Evolutionary conservation across 225 moss, liverwort and hornwort species (phyloP), one percentile per base, ranked within the genome.

Genomic region (Polytrichum commune): DNA sequence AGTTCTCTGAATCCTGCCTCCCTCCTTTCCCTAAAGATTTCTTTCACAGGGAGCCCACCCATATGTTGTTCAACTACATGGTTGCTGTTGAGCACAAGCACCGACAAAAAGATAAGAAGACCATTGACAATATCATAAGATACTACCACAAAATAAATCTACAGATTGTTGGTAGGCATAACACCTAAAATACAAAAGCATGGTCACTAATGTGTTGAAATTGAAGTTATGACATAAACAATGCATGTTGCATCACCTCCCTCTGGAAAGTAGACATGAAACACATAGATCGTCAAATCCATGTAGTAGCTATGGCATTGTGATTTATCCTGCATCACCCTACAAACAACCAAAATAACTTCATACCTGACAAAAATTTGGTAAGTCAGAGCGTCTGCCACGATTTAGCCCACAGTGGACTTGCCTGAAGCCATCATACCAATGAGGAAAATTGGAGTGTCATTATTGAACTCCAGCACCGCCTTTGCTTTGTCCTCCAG

Each of bases 371-470:
- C 97, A 54, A 81, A 87, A 69, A 90, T 95, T 2, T 60, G 65
- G 63, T 92, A 98, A 27, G 74, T 83, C 56, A 95, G 85, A n/a
- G 90, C 79, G 16, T 89, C 85, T 9, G 91, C 81, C 64, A 98
- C 60, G 62, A 87, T 30, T 71, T 85, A 79, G 20, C 92, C 97
- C 5, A 98, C 91, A 3, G 95, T 95, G 7, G 91, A 82, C 74
- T 95, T 98, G 28, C 97, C 97, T 29, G 86, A 85, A 10, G 91
- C 95, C 97, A 95, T 98, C 97, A 98, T 95, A 27, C 97, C 97
- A n/a, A 92, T 82, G 13, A 98, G 87, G 76, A 90, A 95, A 33
- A 95, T 86, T 60, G 87, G 82, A 28, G 76, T 70, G 7, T 84
- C 90, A 33, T 79, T 60, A 8, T 84, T 84, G 58, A 89, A 77